Percentiles rank a stretch among this genome's conserved stretches.
Evolutionary conservation across 163 green algal genomes (phyloP).

Genomic region (Scenedesmus sp.): DNA sequence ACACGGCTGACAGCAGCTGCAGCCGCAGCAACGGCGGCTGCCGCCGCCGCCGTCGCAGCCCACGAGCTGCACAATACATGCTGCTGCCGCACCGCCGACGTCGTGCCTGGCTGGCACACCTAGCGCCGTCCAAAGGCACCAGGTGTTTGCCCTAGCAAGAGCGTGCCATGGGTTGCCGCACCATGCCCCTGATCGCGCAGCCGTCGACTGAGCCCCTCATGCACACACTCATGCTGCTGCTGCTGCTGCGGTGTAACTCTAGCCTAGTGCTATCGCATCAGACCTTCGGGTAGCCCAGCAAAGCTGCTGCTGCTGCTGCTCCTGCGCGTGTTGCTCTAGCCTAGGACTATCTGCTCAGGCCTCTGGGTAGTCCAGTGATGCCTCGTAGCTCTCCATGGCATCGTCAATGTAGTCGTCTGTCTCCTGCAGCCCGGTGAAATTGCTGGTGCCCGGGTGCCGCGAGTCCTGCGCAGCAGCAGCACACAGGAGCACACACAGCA

Average conservation of each 20-base stretch:
- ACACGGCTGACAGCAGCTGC: neutral
- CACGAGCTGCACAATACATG: neutral
- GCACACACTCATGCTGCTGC: no score
- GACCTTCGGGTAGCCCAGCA: no score
- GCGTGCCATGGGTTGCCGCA: no score
- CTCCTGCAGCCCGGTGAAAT: conserved; percentile 59
- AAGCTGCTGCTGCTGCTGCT: neutral
- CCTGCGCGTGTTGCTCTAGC: neutral
- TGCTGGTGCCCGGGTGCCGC: conserved; percentile 61
- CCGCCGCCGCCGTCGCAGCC: neutral
- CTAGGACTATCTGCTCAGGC: neutral
- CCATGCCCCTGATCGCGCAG: no score
- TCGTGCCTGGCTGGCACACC: no score
- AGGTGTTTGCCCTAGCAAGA: no score
- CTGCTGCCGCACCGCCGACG: neutral
- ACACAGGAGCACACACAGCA: neutral
- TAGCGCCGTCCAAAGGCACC: no score
- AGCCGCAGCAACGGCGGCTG: neutral
- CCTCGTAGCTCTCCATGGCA: conserved; percentile 77
- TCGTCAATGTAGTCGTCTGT: conserved; percentile 86
- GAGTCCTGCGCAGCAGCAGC: conserved; percentile 62
- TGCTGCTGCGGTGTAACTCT: no score
- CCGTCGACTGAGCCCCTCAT: no score
- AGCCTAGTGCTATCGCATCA: no score
- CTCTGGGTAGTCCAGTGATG: conserved; percentile 65